Evolutionary conservation across 306 rosid species (phyloP).

Genomic region (Parietaria judaica): DNA sequence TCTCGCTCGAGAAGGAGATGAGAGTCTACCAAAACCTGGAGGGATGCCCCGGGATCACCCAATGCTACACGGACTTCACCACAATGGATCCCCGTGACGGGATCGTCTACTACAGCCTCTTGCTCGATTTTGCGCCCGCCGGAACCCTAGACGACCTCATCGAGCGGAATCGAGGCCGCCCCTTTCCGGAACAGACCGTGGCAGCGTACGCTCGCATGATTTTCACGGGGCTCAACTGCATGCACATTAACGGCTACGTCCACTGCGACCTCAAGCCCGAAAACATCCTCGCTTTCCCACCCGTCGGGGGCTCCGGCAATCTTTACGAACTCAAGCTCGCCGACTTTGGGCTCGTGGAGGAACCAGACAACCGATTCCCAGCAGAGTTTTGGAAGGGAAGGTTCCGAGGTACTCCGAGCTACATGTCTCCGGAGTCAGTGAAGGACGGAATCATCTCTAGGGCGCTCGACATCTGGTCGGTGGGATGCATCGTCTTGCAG

Average conservation of each 20-base stretch:
- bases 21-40: background rate
- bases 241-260: conserved; percentile 8
- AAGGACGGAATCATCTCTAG: background rate
- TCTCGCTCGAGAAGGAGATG: background rate
- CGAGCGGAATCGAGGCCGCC: background rate
- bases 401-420: conserved; percentile 8
- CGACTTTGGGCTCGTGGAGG: conserved; percentile 3
- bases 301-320: too few species aligned
- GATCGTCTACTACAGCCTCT: background rate
- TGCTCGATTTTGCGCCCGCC: background rate
- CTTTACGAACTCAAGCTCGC: background rate
- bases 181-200: background rate
- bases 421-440: conserved; percentile 8
- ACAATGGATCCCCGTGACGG: background rate
- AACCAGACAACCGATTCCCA: background rate
- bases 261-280: conserved; percentile 16
- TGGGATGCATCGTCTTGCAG: conserved; percentile 6
- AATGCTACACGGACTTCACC: background rate
- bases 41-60: background rate
- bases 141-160: background rate
- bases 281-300: conserved; percentile 3
- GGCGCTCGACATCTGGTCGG: conserved; percentile 7
- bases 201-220: background rate
- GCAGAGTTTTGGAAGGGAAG: background rate
- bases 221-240: background rate